Base-by-base conservation (phyloP, 352 stramenopile species). In the Plasmopara muralis region DNA sequence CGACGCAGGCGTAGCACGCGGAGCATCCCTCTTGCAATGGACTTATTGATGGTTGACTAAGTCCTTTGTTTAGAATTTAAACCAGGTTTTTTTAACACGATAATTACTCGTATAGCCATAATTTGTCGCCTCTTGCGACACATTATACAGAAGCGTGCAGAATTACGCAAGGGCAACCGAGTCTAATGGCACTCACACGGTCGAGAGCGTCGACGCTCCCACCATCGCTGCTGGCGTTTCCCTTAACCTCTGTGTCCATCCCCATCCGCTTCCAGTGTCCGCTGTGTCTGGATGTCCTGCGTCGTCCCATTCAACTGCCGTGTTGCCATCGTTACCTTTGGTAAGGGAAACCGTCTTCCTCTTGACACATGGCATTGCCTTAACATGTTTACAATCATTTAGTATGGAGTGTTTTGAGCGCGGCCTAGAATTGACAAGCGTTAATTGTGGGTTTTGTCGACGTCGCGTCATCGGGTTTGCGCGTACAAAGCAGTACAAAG, bases 381-480 rank as follows among this genome's bases (percentile, higher is more conserved):
- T 47, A 51, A 62, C 38, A 8, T 35, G 14, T 53, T 55, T 12
- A 25, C 20, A 43, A 46, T 13, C 18, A 47, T 3, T 14, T 47
- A 86, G 75, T 51, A 62, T 66, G 43, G 74, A 73, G 48, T 91
- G 81, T 47, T 89, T 91, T 51, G 74, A 89, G 53, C 77, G 78
- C 35, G 70, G 70, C 16, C 54, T 91, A 38, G 75, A 85, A 55
- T 62, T 91, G 43, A 91, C 81, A 12, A 87, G 74, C 33, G 74
- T 77, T 43, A 87, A 85, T 62, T 91, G 81, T 57, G 77, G 77
- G 35, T 91, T 91, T 60, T 91, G 81, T 52, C 66, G 81, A 30
- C 81, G 82, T 43, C 77, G 81, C 28, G 72, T 91, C 37, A 76
- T 91, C 18, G 77, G 81, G 8, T 82, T 89, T 52, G 78, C 78